These are phyloP conservation scores for Glycyrrhiza uralensis DNA, from an alignment of 306 rosid species.

Conservation along the genomic window DNA sequence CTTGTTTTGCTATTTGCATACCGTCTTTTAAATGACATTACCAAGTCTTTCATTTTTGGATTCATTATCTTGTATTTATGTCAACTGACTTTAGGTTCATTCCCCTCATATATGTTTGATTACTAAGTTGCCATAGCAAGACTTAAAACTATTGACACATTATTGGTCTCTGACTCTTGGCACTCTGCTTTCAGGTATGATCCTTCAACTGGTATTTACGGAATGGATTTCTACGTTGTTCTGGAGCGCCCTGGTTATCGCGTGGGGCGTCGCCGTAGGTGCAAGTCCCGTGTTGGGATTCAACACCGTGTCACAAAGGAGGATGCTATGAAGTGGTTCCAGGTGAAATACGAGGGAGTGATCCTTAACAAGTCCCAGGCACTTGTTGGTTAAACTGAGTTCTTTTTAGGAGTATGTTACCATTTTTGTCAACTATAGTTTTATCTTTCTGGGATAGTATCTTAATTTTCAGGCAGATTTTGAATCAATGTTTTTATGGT, in stretches of 20 bases:
- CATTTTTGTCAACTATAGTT: slow-evolving; percentile 30
- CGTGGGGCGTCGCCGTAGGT: slow-evolving; percentile 77
- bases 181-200: slow-evolving; percentile 55
- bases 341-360: slow-evolving; percentile 85
- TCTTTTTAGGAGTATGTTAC: not conserved
- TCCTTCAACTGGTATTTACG: slow-evolving; percentile 84
- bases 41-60: not conserved
- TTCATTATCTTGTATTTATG: not conserved
- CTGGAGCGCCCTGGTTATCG: slow-evolving; percentile 85
- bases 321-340: slow-evolving; percentile 94
- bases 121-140: not conserved
- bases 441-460: slow-evolving; percentile 7
- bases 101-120: not conserved
- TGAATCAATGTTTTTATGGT: not conserved
- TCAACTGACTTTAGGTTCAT: not conserved
- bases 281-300: slow-evolving; percentile 81
- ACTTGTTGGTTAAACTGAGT: slow-evolving; percentile 31
- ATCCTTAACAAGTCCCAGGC: slow-evolving; percentile 79
- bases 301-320: slow-evolving; percentile 87
- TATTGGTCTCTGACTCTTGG: not conserved
- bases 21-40: not conserved
- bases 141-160: not conserved
- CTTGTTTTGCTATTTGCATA: not conserved
- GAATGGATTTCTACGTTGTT: slow-evolving; percentile 81
- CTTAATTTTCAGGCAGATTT: slow-evolving; percentile 9